Evolutionary conservation across 192 early-diverging fungal species (phyloP).

Genomic region (Lobosporangium transversale): DNA sequence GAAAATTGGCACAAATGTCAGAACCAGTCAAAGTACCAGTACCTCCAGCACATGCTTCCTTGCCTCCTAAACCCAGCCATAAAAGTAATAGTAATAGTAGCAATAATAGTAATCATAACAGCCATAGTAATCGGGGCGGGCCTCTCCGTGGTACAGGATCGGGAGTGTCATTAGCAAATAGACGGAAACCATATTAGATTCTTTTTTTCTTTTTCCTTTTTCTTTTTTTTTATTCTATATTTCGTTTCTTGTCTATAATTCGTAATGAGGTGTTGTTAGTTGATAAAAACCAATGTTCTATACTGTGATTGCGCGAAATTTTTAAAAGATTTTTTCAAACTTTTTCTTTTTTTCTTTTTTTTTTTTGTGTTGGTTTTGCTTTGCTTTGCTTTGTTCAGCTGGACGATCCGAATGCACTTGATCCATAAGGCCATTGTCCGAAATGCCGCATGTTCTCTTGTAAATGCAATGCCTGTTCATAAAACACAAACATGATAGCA

Average conservation of each 20-base stretch:
- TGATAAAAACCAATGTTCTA: too few relatives aligned
- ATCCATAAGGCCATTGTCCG: constrained; percentile 43
- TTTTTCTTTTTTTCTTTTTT: too few relatives aligned
- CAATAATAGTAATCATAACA: not conserved
- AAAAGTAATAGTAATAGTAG: not conserved
- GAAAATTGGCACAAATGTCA: constrained; percentile 65
- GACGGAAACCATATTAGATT: constrained; percentile 13
- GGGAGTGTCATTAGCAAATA: constrained; percentile 2
- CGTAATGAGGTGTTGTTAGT: not conserved
- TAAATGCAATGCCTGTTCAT: constrained; percentile 66
- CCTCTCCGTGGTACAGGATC: not conserved
- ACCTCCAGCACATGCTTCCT: constrained; percentile 19
- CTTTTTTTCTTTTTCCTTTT: not conserved
- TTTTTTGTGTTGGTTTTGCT: not conserved
- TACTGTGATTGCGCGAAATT: too few relatives aligned
- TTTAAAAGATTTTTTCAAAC: too few relatives aligned
- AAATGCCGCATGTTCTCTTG: constrained; percentile 55
- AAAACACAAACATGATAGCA: constrained; percentile 79
- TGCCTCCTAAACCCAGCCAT: constrained; percentile 17
- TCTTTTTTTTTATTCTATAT: not conserved
- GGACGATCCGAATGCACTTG: constrained; percentile 7
- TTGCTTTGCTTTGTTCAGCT: not conserved
- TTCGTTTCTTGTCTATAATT: not conserved
- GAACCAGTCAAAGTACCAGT: not conserved
- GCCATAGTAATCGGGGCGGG: not conserved